phyloP scores from a whole-genome alignment of 768 basidiomycete genomes.

The Russula sp. region DNA sequence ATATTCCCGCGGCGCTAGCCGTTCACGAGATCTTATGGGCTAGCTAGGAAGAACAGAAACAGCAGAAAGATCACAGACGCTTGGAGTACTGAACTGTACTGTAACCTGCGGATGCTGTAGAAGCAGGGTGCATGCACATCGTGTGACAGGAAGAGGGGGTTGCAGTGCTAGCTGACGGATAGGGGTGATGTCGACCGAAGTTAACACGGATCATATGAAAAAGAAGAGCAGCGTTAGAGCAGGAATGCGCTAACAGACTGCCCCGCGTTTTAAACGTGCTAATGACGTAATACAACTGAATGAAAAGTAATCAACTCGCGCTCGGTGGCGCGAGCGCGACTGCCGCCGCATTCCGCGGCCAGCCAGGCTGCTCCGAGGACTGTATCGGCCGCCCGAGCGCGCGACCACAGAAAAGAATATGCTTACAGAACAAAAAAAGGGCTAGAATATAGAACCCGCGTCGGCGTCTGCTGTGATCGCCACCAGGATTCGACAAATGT shows the following conservation, averaged over 20 bases:
- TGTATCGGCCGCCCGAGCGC: not conserved
- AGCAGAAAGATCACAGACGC: not conserved
- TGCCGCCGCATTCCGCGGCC: not conserved
- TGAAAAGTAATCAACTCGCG: not conserved
- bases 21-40: not conserved
- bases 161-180: not conserved
- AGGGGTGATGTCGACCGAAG: not conserved
- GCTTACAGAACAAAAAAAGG: too few species aligned
- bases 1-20: not conserved
- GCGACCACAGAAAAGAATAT: too few species aligned
- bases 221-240: too few species aligned
- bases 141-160: not conserved
- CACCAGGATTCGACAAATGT: too few species aligned
- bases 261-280: too few species aligned
- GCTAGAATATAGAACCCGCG: too few species aligned
- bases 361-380: not conserved
- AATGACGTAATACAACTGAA: too few species aligned
- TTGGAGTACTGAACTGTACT: not conserved
- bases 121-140: not conserved
- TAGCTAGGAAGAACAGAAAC: not conserved
- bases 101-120: not conserved
- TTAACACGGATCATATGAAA: too few species aligned
- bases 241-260: too few species aligned
- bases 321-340: too few species aligned
- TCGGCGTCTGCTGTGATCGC: too few species aligned